These are phyloP conservation scores for Aspergillus vadensis DNA, from an alignment of 2,329 filamentous ascomycete genomes.

Conservation along the genomic window DNA sequence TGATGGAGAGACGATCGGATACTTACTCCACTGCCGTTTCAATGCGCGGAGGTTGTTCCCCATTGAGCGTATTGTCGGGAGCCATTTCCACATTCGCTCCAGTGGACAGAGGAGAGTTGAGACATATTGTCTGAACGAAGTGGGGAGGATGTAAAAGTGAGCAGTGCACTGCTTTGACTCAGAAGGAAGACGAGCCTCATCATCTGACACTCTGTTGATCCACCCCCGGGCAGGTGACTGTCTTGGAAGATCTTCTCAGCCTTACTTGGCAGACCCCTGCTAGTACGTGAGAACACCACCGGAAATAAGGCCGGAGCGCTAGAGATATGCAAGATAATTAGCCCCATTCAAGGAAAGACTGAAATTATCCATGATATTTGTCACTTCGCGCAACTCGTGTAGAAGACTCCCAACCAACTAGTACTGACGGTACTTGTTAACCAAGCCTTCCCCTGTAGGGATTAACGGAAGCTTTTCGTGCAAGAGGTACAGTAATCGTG, in stretches of 20 bases:
- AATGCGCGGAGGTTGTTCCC: not conserved
- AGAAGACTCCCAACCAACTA: not conserved
- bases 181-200: conserved; percentile 2
- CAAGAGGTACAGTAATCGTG: too few relatives aligned
- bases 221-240: conserved; percentile 9
- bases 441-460: too few relatives aligned
- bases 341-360: not conserved
- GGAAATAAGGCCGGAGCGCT: not conserved
- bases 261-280: not conserved
- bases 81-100: conserved; percentile 11
- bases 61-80: conserved; percentile 1
- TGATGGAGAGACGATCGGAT: not conserved
- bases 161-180: not conserved
- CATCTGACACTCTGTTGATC: conserved; percentile 9
- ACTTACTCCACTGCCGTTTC: conserved; percentile 30
- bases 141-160: not conserved
- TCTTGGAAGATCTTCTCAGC: not conserved
- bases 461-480: too few relatives aligned
- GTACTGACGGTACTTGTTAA: not conserved
- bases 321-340: not conserved
- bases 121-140: not conserved
- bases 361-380: not conserved
- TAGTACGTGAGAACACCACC: not conserved
- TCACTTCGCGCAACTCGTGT: too few relatives aligned
- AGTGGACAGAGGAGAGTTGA: not conserved